These are phyloP conservation scores for Fomitopsis serialis DNA, from an alignment of 768 basidiomycete species.

Conservation along the genomic window DNA sequence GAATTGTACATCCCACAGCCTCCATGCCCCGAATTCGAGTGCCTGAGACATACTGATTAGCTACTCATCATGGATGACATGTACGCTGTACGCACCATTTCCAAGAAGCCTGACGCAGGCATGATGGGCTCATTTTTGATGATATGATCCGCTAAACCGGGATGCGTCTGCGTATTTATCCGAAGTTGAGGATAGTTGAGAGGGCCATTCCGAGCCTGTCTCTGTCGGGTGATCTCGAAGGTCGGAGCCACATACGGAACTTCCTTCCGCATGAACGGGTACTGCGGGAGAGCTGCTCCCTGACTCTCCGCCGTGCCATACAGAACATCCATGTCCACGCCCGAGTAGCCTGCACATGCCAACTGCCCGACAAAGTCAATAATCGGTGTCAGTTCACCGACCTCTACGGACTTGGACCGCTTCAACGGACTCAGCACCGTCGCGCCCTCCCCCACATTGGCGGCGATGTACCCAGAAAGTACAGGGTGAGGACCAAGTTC, in stretches of 20 bases:
- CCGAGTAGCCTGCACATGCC: slow-evolving; percentile 23
- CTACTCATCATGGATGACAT: slow-evolving; percentile 3
- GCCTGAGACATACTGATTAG: slow-evolving; percentile 17
- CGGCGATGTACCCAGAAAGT: slow-evolving; percentile 27
- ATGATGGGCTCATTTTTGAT: slow-evolving; percentile 40
- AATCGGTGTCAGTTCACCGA: slow-evolving; percentile 11
- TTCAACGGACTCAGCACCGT: slow-evolving; percentile 22
- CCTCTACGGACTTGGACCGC: slow-evolving; percentile 19
- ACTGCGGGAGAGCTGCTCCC: slow-evolving; percentile 8
- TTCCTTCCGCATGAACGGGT: slow-evolving; percentile 26
- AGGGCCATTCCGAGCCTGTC: slow-evolving; percentile 26
- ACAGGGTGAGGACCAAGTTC: slow-evolving; percentile 38
- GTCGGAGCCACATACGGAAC: slow-evolving; percentile 18
- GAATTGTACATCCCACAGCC: slow-evolving; percentile 22
- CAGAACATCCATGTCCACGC: slow-evolving; percentile 26
- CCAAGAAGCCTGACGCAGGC: slow-evolving; percentile 39
- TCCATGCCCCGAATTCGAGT: slow-evolving; percentile 29
- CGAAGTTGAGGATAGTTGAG: slow-evolving; percentile 31
- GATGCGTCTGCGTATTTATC: slow-evolving; percentile 32
- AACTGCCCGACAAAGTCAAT: slow-evolving; percentile 26
- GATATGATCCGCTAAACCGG: slow-evolving; percentile 38
- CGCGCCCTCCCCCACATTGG: slow-evolving; percentile 12
- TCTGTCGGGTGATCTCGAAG: slow-evolving; percentile 13
- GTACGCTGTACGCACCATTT: slow-evolving; percentile 28
- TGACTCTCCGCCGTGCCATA: slow-evolving; percentile 11